phyloP scores from a whole-genome alignment of 2,329 filamentous ascomycete species.

The Davidsoniella neocaledoniae region DNA sequence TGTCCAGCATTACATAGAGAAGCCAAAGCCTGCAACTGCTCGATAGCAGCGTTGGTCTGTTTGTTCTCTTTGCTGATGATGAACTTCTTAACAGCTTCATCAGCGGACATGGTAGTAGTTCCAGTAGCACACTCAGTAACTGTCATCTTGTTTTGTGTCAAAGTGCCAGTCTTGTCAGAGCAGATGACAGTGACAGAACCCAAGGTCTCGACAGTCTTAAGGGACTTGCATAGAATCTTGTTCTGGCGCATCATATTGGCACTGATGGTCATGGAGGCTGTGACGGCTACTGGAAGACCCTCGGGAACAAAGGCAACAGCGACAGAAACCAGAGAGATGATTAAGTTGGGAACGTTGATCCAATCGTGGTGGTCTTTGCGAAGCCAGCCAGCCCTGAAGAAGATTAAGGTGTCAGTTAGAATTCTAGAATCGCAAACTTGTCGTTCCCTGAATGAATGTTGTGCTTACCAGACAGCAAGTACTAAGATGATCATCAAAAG shows the following conservation, averaged over 20 bases:
- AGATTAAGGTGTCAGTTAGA: conserved; percentile 54
- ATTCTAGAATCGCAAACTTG: not conserved
- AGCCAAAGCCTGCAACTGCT: conserved; percentile 56
- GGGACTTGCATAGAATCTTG: conserved; percentile 88
- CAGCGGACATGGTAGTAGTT: conserved; percentile 70
- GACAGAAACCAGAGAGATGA: conserved; percentile 54
- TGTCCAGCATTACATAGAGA: conserved; percentile 76
- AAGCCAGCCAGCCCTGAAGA: conserved; percentile 58
- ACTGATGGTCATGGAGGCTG: conserved; percentile 85
- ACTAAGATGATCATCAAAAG: conserved; percentile 95
- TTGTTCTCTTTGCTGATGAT: conserved; percentile 51
- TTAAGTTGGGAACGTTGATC: conserved; percentile 84
- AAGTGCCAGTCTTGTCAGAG: conserved; percentile 95
- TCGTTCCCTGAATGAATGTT: conserved; percentile 40
- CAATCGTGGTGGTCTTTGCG: conserved; percentile 98
- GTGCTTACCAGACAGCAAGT: conserved; percentile 92
- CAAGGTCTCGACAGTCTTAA: conserved; percentile 92
- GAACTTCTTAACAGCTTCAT: conserved; percentile 51
- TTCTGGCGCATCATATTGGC: conserved; percentile 98
- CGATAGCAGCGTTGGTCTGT: conserved; percentile 55
- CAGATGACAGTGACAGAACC: conserved; percentile 99
- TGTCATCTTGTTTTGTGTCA: conserved; percentile 99
- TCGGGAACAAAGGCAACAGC: conserved; percentile 96
- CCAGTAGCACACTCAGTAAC: conserved; percentile 85
- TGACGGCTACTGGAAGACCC: conserved; percentile 93